Evolutionary conservation across 768 basidiomycete species (phyloP).

Genomic region (Boletus sp.): DNA sequence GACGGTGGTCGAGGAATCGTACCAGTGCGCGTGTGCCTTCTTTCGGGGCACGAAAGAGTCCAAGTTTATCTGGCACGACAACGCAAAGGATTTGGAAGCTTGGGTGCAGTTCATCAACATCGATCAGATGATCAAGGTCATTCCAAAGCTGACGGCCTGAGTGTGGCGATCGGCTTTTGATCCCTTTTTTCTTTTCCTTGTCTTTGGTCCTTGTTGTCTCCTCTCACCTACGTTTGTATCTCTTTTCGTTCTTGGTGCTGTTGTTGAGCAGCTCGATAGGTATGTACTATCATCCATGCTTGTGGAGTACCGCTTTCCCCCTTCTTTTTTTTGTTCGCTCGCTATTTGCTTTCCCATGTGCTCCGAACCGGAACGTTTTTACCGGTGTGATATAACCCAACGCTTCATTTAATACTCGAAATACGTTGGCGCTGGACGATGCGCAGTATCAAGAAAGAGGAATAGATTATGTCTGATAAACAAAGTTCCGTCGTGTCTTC

Average conservation of each 20-base stretch:
- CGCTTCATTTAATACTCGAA: slow-evolving; percentile 5
- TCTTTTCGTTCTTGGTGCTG: background rate
- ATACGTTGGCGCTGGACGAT: background rate
- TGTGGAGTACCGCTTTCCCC: background rate
- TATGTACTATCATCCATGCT: slow-evolving; percentile 6
- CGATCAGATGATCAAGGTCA: slow-evolving; percentile 78
- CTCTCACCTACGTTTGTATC: background rate
- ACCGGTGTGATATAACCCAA: slow-evolving; percentile 11
- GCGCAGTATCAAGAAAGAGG: background rate
- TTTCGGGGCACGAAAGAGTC: slow-evolving; percentile 66
- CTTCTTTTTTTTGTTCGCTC: background rate
- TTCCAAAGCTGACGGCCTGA: slow-evolving; percentile 67
- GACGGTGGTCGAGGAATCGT: slow-evolving; percentile 56
- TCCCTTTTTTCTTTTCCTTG: background rate
- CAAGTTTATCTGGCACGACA: slow-evolving; percentile 72
- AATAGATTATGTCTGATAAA: background rate
- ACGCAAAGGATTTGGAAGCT: slow-evolving; percentile 61
- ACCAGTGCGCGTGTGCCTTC: slow-evolving; percentile 77
- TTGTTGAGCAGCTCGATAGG: slow-evolving; percentile 5
- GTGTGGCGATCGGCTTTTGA: slow-evolving; percentile 13
- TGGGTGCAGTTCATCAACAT: slow-evolving; percentile 87
- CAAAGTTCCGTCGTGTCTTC: no score
- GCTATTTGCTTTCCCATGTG: background rate
- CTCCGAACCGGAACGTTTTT: background rate
- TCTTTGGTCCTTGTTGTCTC: background rate